Evolutionary conservation across 1,284 basidiomycete species (phyloP).

Genomic region (Ceratobasidium sp.): DNA sequence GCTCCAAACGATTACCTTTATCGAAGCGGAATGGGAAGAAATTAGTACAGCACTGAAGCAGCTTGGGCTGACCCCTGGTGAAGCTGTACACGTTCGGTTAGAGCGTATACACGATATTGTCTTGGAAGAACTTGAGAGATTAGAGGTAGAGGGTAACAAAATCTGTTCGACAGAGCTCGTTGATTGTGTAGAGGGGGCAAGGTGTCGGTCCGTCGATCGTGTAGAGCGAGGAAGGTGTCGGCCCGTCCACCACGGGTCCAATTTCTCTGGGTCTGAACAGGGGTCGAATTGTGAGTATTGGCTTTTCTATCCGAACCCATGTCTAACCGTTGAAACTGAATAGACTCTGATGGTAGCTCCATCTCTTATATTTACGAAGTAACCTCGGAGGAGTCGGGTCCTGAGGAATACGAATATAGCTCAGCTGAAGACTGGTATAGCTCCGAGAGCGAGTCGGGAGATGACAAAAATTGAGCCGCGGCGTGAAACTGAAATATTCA

Average conservation of each 20-base stretch:
- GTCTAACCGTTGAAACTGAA: not conserved
- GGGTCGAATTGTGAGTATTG: not conserved
- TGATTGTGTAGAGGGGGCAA: not conserved
- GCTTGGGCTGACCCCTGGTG: not conserved
- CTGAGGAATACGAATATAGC: too few species aligned
- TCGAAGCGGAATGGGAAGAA: not conserved
- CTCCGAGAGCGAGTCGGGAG: too few species aligned
- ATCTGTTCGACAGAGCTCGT: not conserved
- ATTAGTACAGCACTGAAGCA: not conserved
- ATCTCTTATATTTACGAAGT: not conserved
- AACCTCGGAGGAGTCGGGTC: too few species aligned
- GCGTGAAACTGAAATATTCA: too few species aligned
- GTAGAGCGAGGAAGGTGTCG: too few species aligned
- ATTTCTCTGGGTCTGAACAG: not conserved
- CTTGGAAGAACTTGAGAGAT: not conserved
- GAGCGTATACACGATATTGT: constrained; percentile 6
- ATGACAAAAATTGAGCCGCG: too few species aligned
- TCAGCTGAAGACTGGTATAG: too few species aligned
- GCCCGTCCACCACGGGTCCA: too few species aligned
- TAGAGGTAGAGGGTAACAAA: not conserved
- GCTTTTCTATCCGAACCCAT: not conserved
- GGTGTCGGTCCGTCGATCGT: too few species aligned
- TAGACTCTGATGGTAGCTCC: not conserved
- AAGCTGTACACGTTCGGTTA: not conserved
- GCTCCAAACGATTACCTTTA: not conserved